These are phyloP conservation scores for Lizonia empirigonia DNA, from an alignment of 2,329 filamentous ascomycete genomes.

Conservation along the genomic window DNA sequence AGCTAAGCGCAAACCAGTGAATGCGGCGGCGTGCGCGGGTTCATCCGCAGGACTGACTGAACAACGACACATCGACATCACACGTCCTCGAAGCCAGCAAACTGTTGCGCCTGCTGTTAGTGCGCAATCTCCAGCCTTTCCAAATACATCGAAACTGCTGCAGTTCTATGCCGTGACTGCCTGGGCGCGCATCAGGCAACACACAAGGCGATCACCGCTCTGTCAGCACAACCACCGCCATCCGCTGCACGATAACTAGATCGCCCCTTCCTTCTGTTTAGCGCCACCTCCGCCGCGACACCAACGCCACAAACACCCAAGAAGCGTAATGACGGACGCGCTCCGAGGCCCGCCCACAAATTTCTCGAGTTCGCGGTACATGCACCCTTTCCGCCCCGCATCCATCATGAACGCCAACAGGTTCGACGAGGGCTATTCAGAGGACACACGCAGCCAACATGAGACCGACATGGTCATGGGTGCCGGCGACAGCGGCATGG, in stretches of 20 bases:
- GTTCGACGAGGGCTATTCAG: conserved; percentile 86
- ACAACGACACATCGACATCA: neutral
- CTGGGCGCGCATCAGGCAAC: conserved; percentile 11
- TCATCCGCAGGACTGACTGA: neutral
- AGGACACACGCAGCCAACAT: conserved; percentile 65
- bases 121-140: neutral
- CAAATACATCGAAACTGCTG: neutral
- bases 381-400: conserved; percentile 44
- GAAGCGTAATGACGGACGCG: conserved; percentile 42
- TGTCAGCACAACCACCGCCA: neutral
- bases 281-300: neutral
- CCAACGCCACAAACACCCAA: conserved; percentile 5
- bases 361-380: conserved; percentile 42
- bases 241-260: neutral
- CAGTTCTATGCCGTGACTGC: conserved; percentile 1
- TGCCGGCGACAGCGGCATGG: conserved; percentile 43
- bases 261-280: neutral
- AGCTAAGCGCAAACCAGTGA: neutral
- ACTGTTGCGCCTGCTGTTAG: neutral
- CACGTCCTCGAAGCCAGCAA: neutral
- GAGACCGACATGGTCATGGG: conserved; percentile 51
- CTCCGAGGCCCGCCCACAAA: conserved; percentile 21
- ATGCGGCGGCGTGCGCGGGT: conserved; percentile 2
- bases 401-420: conserved; percentile 46
- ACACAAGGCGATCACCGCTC: conserved; percentile 4